Conservation (phyloP, 768 basidiomycete species). For the Cantharellus anzutake region DNA sequence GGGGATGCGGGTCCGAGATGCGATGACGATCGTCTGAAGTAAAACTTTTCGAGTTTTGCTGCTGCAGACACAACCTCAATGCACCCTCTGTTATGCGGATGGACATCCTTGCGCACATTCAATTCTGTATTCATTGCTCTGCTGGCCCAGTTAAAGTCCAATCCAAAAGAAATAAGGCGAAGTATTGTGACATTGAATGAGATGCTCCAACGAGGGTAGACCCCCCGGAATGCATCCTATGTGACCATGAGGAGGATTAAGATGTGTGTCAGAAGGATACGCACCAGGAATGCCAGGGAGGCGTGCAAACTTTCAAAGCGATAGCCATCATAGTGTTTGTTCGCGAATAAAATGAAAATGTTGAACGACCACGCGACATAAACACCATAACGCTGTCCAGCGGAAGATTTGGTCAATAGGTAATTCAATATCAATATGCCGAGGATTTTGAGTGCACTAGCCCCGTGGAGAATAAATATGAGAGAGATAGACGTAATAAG, state of each 20-base stretch:
- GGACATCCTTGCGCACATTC: no score
- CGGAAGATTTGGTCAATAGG: constrained; percentile 29
- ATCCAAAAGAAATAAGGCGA: constrained; percentile 75
- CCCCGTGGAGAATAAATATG: constrained; percentile 61
- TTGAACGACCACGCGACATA: constrained; percentile 66
- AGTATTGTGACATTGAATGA: constrained; percentile 94
- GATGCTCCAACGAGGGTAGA: constrained; percentile 85
- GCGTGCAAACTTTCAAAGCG: constrained; percentile 37
- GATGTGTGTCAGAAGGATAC: not conserved
- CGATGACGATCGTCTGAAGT: no score
- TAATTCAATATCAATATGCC: constrained; percentile 56
- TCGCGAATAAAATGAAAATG: constrained; percentile 47
- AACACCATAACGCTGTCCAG: constrained; percentile 28
- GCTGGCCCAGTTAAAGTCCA: constrained; percentile 84
- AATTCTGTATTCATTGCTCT: constrained; percentile 11
- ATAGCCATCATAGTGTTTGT: constrained; percentile 62
- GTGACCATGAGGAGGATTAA: constrained; percentile 5
- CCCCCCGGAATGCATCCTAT: constrained; percentile 45
- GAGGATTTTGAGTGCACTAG: constrained; percentile 59
- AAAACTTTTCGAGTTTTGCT: no score
- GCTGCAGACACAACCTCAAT: no score
- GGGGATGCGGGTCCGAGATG: constrained; percentile 28
- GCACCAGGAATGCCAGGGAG: constrained; percentile 39
- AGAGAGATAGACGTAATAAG: constrained; percentile 41
- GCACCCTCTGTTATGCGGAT: no score